These are phyloP conservation scores for Homolaphlyctis polyrhiza DNA, from an alignment of 371 early-diverging fungal genomes.

Conservation along the genomic window DNA sequence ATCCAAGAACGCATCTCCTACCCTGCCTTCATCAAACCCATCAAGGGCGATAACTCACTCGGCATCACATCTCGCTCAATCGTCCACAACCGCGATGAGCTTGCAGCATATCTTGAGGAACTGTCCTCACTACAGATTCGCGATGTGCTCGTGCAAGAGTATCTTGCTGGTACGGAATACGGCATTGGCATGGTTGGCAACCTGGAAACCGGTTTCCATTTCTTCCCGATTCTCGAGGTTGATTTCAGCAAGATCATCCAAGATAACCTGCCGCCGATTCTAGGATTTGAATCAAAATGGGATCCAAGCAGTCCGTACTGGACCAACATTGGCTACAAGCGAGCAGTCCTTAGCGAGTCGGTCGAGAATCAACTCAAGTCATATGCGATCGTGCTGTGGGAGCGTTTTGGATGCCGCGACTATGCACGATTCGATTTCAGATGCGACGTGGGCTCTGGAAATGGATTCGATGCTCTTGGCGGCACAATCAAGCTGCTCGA, in stretches of 20 bases:
- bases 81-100: constrained; percentile 26
- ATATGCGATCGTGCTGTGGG: constrained; percentile 37
- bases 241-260: constrained; percentile 40
- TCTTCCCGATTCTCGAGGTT: constrained; percentile 50
- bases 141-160: constrained; percentile 50
- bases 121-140: constrained; percentile 27
- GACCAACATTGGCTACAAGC: constrained; percentile 39
- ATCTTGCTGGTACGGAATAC: constrained; percentile 45
- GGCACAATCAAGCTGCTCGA: constrained; percentile 45
- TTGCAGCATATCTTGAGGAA: constrained; percentile 34
- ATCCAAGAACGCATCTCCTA: constrained; percentile 26
- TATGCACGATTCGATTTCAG: constrained; percentile 54
- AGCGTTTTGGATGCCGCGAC: constrained; percentile 50
- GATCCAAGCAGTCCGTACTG: constrained; percentile 50
- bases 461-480: constrained; percentile 9
- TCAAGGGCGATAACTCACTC: constrained; percentile 52
- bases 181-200: constrained; percentile 52
- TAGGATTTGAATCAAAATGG: constrained; percentile 54
- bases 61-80: constrained; percentile 48
- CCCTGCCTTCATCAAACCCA: constrained; percentile 54
- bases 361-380: constrained; percentile 17
- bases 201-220: constrained; percentile 42
- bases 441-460: constrained; percentile 18
- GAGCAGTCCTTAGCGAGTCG: constrained; percentile 18
- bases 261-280: constrained; percentile 40